Conservation (phyloP, 2,329 filamentous ascomycete genomes). For the Chaetomiaceae sp. region DNA sequence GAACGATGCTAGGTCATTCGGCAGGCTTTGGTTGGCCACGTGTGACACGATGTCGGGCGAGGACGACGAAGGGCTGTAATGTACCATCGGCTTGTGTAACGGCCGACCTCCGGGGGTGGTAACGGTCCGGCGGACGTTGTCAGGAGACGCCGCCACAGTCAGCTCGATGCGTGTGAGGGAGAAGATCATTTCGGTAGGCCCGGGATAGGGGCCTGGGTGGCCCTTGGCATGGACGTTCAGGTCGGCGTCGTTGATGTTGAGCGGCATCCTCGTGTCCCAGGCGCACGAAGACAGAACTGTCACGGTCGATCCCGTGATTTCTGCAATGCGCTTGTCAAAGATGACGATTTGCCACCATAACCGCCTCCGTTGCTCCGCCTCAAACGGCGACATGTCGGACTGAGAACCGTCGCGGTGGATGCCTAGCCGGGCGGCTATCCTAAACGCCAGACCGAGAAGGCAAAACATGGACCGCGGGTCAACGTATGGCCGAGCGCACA, state of each 20-base stretch:
- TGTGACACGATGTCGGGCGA: slow-evolving; percentile 43
- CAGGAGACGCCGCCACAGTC: slow-evolving; percentile 49
- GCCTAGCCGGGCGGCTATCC: slow-evolving; percentile 64
- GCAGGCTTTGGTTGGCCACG: slow-evolving; percentile 48
- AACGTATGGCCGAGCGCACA: slow-evolving; percentile 53
- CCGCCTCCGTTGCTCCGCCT: slow-evolving; percentile 65
- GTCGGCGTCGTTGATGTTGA: slow-evolving; percentile 60
- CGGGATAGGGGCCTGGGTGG: slow-evolving; percentile 43
- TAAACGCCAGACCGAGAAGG: slow-evolving; percentile 61
- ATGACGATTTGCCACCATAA: slow-evolving; percentile 69
- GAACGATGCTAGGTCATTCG: slow-evolving; percentile 51
- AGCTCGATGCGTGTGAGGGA: slow-evolving; percentile 54
- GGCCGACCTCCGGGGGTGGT: slow-evolving; percentile 26
- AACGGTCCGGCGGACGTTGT: slow-evolving; percentile 32
- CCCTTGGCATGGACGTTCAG: slow-evolving; percentile 55
- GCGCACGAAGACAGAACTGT: slow-evolving; percentile 50
- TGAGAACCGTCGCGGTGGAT: slow-evolving; percentile 60
- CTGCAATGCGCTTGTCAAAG: slow-evolving; percentile 65
- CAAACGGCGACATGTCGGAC: slow-evolving; percentile 50
- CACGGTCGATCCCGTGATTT: slow-evolving; percentile 58
- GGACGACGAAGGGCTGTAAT: slow-evolving; percentile 34
- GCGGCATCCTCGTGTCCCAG: slow-evolving; percentile 52
- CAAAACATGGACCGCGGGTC: slow-evolving; percentile 59
- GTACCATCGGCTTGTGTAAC: slow-evolving; percentile 27
- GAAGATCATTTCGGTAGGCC: slow-evolving; percentile 59